Conservation (phyloP, 305 asterid genomes). For the Fraxinus greggii region DNA sequence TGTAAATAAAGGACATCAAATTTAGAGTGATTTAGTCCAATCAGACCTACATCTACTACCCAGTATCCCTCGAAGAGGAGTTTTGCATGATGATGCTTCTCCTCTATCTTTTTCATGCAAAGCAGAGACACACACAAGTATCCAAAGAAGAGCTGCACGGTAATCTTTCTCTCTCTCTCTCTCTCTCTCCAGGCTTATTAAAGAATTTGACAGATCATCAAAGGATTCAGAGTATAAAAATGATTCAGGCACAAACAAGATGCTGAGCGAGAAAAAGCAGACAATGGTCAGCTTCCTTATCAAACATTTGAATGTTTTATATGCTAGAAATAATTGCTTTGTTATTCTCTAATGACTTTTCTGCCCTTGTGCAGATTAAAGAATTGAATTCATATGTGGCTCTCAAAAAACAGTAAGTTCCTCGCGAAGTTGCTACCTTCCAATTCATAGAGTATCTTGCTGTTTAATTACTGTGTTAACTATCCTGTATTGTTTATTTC, state of each 20-base stretch:
- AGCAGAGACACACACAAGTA: neutral
- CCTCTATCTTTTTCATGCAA: neutral
- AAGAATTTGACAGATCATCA: constrained; percentile 79
- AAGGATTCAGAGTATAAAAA: constrained; percentile 70
- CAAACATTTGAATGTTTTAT: neutral
- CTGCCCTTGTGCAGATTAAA: constrained; percentile 68
- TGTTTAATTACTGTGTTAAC: constrained; percentile 4
- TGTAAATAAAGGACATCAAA: neutral
- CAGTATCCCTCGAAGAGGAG: neutral
- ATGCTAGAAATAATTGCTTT: constrained; percentile 7
- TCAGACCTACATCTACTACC: neutral
- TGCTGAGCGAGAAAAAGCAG: constrained; percentile 82
- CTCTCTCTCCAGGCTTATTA: constrained; percentile 63
- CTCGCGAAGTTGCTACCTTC: constrained; percentile 1
- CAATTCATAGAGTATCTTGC: constrained; percentile 8
- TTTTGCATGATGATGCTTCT: neutral
- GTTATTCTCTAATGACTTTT: constrained; percentile 27
- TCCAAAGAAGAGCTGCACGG: neutral
- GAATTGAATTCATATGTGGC: constrained; percentile 92
- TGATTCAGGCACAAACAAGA: constrained; percentile 66
- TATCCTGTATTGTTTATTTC: neutral
- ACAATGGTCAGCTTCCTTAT: constrained; percentile 58
- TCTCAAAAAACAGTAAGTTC: constrained; percentile 85
- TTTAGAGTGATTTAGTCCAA: neutral
- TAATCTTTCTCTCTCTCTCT: neutral